Conservation (phyloP, 2,329 filamentous ascomycete species). For the Plenodomus biglobosus region DNA sequence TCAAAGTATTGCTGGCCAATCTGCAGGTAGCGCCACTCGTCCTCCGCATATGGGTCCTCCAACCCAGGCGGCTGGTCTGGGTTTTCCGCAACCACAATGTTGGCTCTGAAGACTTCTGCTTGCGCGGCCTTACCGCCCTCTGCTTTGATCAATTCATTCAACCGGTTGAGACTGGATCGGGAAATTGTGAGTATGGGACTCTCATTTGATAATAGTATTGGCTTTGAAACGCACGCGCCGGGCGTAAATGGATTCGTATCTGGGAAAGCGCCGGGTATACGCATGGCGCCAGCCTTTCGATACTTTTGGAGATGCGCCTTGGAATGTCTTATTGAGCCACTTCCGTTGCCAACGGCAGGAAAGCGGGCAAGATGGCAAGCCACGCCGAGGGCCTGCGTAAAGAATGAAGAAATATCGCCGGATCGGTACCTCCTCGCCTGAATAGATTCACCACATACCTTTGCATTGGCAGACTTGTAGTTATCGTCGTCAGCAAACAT, state of each 20-base stretch:
- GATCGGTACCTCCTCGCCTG: constrained; percentile 70
- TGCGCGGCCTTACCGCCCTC: constrained; percentile 66
- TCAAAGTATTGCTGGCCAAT: constrained; percentile 68
- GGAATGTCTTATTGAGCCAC: constrained; percentile 64
- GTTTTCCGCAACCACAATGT: constrained; percentile 69
- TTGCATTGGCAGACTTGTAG: constrained; percentile 56
- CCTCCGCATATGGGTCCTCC: constrained; percentile 72
- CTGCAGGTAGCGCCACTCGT: constrained; percentile 68
- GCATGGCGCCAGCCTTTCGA: constrained; percentile 27
- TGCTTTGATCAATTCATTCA: constrained; percentile 72
- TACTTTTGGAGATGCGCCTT: constrained; percentile 68
- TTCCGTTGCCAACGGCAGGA: constrained; percentile 59
- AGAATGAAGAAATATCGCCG: constrained; percentile 69
- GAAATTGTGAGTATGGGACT: constrained; percentile 88
- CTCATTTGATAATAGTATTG: constrained; percentile 86
- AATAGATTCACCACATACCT: constrained; percentile 82
- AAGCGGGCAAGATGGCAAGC: constrained; percentile 85
- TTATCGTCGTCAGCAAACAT: constrained; percentile 51
- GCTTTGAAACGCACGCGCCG: constrained; percentile 55
- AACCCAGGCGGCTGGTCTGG: constrained; percentile 46
- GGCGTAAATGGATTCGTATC: constrained; percentile 45
- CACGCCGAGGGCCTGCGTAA: constrained; percentile 72
- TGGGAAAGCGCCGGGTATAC: constrained; percentile 59
- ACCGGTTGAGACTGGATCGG: constrained; percentile 71
- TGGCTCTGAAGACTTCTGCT: constrained; percentile 81